phyloP scores from a whole-genome alignment of 139 green algal genomes.

The Volvox africanus region DNA sequence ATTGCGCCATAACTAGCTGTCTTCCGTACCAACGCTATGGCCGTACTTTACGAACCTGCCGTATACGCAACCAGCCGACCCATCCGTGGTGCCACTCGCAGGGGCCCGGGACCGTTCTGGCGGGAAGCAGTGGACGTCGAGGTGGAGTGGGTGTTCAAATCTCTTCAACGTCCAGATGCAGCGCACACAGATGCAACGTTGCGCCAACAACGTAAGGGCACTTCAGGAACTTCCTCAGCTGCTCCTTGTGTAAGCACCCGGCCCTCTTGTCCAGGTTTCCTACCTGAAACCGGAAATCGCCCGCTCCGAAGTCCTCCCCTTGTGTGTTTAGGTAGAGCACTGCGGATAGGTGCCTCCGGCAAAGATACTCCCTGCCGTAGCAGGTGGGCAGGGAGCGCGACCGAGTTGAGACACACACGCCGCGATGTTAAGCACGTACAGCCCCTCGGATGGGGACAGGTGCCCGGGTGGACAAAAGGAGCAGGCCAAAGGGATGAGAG shows the following conservation, averaged over 20 bases:
- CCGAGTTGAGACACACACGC: neutral
- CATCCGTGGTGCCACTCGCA: slow-evolving; percentile 18
- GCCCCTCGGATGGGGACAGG: neutral
- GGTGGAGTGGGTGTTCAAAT: no score
- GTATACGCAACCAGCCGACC: slow-evolving; percentile 37
- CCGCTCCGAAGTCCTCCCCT: slow-evolving; percentile 47
- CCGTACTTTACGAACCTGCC: slow-evolving; percentile 15
- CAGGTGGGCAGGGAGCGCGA: neutral
- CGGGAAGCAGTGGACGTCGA: neutral
- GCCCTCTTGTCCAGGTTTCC: neutral
- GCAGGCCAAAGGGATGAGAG: no score
- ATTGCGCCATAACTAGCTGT: no score
- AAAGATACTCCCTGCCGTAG: slow-evolving; percentile 41
- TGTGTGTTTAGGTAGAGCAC: slow-evolving; percentile 57
- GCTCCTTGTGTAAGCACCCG: no score
- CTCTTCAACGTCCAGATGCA: no score
- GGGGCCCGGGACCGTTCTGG: slow-evolving; percentile 26
- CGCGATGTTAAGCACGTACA: neutral
- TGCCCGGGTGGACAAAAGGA: no score
- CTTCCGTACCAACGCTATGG: neutral
- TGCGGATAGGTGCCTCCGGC: slow-evolving; percentile 46
- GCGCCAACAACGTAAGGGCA: no score
- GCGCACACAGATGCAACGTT: no score
- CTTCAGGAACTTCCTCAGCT: no score
- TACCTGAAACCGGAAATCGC: slow-evolving; percentile 54